These are phyloP conservation scores for Pythium oligandrum DNA, from an alignment of 352 stramenopile genomes.

Conservation along the genomic window DNA sequence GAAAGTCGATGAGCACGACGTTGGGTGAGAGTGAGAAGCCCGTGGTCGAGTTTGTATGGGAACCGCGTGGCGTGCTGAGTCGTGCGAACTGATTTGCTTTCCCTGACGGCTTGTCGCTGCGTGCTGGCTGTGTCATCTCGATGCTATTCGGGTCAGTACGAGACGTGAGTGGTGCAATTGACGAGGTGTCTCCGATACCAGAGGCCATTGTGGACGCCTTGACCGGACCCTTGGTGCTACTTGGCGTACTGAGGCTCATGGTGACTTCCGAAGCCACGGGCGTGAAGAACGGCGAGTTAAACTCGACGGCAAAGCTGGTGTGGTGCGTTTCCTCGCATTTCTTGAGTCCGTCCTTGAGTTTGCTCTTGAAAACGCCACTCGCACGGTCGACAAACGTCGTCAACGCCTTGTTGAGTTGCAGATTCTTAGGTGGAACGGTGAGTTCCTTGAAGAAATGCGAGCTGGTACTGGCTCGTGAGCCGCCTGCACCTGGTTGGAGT, in stretches of 20 bases:
- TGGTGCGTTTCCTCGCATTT: conserved; percentile 73
- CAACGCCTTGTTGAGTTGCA: conserved; percentile 68
- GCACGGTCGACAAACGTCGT: conserved; percentile 57
- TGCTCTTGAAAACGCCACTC: conserved; percentile 59
- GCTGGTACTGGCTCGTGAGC: conserved; percentile 6
- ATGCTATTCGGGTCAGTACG: background rate
- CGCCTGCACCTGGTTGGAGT: conserved; percentile 8
- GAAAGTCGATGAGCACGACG: conserved; percentile 62
- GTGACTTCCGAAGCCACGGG: conserved; percentile 51
- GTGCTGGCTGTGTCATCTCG: background rate
- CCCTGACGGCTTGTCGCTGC: background rate
- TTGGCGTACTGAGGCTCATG: conserved; percentile 16
- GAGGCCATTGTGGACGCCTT: too few relatives aligned
- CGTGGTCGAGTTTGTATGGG: background rate
- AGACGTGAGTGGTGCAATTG: background rate
- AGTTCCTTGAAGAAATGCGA: conserved; percentile 72
- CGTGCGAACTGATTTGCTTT: background rate
- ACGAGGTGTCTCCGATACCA: background rate
- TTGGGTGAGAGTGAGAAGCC: conserved; percentile 24
- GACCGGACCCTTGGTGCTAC: background rate
- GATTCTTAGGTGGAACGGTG: conserved; percentile 79
- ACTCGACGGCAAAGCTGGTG: conserved; percentile 55
- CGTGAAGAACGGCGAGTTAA: conserved; percentile 88
- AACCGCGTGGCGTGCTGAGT: conserved; percentile 1
- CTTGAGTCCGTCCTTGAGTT: conserved; percentile 74